Percentiles rank a stretch among this genome's conserved stretches.
phyloP scores from a whole-genome alignment of 352 stramenopile species.

The Pythium sp. region DNA sequence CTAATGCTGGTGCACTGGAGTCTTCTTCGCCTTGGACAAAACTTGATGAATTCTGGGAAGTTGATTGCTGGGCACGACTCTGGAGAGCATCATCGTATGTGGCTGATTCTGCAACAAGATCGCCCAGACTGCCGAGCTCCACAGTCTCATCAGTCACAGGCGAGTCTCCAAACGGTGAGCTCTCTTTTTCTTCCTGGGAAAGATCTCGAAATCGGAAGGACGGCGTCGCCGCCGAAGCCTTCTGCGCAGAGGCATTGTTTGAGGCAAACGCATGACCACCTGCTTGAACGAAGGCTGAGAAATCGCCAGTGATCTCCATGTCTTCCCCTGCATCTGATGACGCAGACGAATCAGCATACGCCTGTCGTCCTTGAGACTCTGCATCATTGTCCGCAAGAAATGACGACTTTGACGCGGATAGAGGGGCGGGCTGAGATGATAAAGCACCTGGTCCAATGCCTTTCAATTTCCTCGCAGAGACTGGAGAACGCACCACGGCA shows the following conservation, averaged over 20 bases:
- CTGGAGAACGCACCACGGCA: constrained; percentile 14
- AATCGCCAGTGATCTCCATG: constrained; percentile 87
- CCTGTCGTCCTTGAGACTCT: constrained; percentile 23
- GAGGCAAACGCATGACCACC: constrained; percentile 9
- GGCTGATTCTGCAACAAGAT: constrained; percentile 56
- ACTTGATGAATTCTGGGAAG: constrained; percentile 5
- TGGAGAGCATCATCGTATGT: constrained; percentile 31
- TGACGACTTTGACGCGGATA: constrained; percentile 29
- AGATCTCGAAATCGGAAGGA: constrained; percentile 13
- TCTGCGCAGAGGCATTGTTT: constrained; percentile 8
- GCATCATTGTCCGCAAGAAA: constrained; percentile 35
- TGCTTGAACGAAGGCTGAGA: constrained; percentile 40
- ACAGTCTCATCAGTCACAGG: constrained; percentile 43
- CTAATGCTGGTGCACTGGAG: constrained; percentile 15
- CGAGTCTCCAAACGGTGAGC: constrained; percentile 27
- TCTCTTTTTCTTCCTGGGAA: constrained; percentile 15
- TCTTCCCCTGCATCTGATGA: constrained; percentile 80
- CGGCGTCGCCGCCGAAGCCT: constrained; percentile 11
- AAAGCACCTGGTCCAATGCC: constrained; percentile 17
- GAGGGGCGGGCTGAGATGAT: background rate
- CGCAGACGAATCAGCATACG: constrained; percentile 75
- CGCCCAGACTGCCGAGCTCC: constrained; percentile 54
- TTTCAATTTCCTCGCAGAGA: constrained; percentile 17
- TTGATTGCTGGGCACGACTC: constrained; percentile 20
- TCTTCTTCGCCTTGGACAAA: constrained; percentile 21